Conservation (phyloP, 2,329 filamentous ascomycete species). For the Corniculantispora saksenae region DNA sequence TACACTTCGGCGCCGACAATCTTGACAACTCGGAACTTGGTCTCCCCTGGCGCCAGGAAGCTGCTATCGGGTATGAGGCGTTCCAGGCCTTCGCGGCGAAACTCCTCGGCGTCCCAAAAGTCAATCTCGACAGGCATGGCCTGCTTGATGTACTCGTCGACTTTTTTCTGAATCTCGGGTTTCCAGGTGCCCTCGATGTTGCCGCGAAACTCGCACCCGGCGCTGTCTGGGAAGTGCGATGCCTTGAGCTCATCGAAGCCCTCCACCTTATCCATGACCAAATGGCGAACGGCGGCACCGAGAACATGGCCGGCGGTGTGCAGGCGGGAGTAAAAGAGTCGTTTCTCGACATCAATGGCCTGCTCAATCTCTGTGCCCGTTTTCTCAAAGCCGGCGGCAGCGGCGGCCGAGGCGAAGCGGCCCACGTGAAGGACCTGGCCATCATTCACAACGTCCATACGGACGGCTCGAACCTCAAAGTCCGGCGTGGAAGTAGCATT, state of each 20-base stretch:
- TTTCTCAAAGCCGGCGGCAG: conserved; percentile 34
- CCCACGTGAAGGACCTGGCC: conserved; percentile 68
- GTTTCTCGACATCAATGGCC: conserved; percentile 59
- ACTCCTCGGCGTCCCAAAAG: conserved; percentile 68
- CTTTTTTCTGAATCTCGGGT: conserved; percentile 58
- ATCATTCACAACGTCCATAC: conserved; percentile 51
- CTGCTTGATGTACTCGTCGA: conserved; percentile 58
- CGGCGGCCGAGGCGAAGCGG: conserved; percentile 43
- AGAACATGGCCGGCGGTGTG: conserved; percentile 76
- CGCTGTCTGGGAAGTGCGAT: conserved; percentile 68
- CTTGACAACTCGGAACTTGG: conserved; percentile 66
- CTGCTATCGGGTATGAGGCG: conserved; percentile 55
- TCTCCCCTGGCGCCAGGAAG: conserved; percentile 45
- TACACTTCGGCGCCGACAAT: conserved; percentile 70
- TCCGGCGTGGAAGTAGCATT: conserved; percentile 22
- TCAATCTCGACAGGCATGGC: conserved; percentile 63
- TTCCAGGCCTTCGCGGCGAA: conserved; percentile 54
- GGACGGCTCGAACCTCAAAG: conserved; percentile 59
- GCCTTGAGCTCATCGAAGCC: conserved; percentile 69
- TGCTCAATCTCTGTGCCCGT: conserved; percentile 52
- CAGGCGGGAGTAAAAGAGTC: conserved; percentile 64
- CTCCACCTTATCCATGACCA: conserved; percentile 52
- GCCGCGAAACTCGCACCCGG: conserved; percentile 68
- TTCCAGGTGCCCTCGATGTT: conserved; percentile 65
- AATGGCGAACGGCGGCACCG: conserved; percentile 63